Evolutionary conservation across 2,329 filamentous ascomycete species (phyloP).

Genomic region (Colletotrichum sp.): DNA sequence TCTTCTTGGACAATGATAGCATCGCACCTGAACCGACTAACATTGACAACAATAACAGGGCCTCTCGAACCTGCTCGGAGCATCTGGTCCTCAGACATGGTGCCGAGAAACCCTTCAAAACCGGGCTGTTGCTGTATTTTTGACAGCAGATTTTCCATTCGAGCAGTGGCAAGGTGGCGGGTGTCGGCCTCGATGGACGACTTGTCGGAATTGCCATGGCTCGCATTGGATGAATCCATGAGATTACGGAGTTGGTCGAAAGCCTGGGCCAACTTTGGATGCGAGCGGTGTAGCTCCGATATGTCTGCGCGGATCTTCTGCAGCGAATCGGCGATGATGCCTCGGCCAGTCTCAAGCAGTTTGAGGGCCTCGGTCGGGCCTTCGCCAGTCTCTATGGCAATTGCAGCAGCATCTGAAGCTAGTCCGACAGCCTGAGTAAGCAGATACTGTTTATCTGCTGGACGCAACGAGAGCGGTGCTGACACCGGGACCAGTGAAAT

Average conservation of each 20-base stretch:
- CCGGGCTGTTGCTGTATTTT: constrained; percentile 22
- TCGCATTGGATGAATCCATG: not conserved
- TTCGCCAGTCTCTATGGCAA: constrained; percentile 17
- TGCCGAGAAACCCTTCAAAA: constrained; percentile 30
- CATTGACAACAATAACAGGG: constrained; percentile 34
- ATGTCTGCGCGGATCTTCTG: constrained; percentile 25
- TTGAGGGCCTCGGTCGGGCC: constrained; percentile 7
- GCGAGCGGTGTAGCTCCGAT: not conserved
- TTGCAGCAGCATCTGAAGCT: constrained; percentile 26
- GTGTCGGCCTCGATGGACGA: not conserved
- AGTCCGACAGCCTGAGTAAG: constrained; percentile 22
- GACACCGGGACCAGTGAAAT: not conserved
- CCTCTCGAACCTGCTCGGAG: constrained; percentile 24
- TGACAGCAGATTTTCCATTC: not conserved
- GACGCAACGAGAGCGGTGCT: not conserved
- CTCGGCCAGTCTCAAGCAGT: constrained; percentile 32
- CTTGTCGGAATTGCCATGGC: not conserved
- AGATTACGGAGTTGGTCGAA: not conserved
- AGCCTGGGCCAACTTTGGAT: not conserved
- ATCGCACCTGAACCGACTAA: constrained; percentile 32
- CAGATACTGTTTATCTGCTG: constrained; percentile 25
- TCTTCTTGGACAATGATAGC: constrained; percentile 31
- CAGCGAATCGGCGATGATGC: constrained; percentile 26
- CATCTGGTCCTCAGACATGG: constrained; percentile 22
- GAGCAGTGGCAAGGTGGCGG: not conserved